Evolutionary conservation across 495 filamentous ascomycete genomes (phyloP), one percentile per base, ranked within the genome.

Genomic region (Xeromyces bisporus): DNA sequence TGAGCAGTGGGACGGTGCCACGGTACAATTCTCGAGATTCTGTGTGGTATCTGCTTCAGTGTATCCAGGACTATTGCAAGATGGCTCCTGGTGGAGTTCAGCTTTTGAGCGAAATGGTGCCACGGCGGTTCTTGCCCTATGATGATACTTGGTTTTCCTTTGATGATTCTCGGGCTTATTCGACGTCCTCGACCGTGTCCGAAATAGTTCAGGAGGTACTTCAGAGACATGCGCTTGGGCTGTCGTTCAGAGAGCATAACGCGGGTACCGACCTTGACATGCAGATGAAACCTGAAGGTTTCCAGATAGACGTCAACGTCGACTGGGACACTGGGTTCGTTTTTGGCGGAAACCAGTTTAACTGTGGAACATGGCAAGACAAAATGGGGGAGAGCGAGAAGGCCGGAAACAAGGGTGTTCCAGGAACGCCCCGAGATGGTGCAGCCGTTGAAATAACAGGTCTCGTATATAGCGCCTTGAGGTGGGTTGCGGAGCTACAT

Each of bases 281-380:
- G 48, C 87, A 96, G 50, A 99, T 96, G 91, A 84, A 72, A 42
- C 58, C 77, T 10, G 80, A 80, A 41, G 91, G 91, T 1, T 99
- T 99, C 57, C 67, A 92, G 37, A 79, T 89, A 23, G 73, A 93
- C 33, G 73, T 96, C 37, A 71, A 77, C 16, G 80, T 92, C 8
- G 86, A 96, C 47, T 96, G 89, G 91, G 64, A 70, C 7, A 93
- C 78, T 1, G 91, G 91, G 11, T 66, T 99, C 32, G 75, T 99
- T 36, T 92, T 86, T 41, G 91, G 91, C 23, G 91, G 91, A 21
- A 94, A 77, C 40, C 83, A 94, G 48, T 60, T 57, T 49, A 99
- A 99, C 47, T 99, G 91, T 43, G 91, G 91, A 32, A 99, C 91
- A 3, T 99, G 91, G 91, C 92, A 93, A 78, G 91, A 99, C 58